phyloP scores from a whole-genome alignment of 2,329 filamentous ascomycete genomes.

The Aspergillus persii region DNA sequence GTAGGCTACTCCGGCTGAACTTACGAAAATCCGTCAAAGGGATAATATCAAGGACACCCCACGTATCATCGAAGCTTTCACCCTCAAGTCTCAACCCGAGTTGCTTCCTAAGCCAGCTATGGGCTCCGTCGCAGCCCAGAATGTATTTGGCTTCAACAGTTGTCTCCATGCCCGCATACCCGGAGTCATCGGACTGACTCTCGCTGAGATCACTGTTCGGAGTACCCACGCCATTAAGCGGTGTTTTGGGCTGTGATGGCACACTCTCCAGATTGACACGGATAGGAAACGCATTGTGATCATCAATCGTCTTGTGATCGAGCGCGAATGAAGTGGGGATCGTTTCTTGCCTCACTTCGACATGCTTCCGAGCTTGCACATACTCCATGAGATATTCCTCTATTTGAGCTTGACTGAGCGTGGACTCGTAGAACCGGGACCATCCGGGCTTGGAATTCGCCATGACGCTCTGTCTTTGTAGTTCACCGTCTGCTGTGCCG shows the following conservation, averaged over 20 bases:
- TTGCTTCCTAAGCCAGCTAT: constrained; percentile 62
- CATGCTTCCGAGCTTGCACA: constrained; percentile 54
- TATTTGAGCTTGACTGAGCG: constrained; percentile 69
- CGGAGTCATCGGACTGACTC: neutral
- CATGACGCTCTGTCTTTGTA: constrained; percentile 60
- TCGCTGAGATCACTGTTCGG: constrained; percentile 42
- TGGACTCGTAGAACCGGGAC: constrained; percentile 63
- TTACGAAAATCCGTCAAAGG: constrained; percentile 56
- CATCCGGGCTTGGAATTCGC: constrained; percentile 62
- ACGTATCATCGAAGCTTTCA: constrained; percentile 48
- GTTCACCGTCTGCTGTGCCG: constrained; percentile 51
- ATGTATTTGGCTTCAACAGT: constrained; percentile 60
- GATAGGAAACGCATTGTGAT: constrained; percentile 57
- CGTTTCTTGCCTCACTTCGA: constrained; percentile 59
- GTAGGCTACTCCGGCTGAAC: neutral
- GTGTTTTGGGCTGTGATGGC: constrained; percentile 6
- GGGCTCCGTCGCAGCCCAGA: constrained; percentile 67
- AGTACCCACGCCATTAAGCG: constrained; percentile 58
- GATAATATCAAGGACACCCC: constrained; percentile 52
- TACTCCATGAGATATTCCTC: constrained; percentile 66
- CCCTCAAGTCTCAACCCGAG: constrained; percentile 58
- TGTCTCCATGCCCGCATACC: constrained; percentile 46
- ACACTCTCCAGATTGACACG: constrained; percentile 56
- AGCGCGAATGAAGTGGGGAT: constrained; percentile 56
- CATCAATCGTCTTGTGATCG: constrained; percentile 50